phyloP scores from a whole-genome alignment of 305 asterid species.

The Rubia peregrina region DNA sequence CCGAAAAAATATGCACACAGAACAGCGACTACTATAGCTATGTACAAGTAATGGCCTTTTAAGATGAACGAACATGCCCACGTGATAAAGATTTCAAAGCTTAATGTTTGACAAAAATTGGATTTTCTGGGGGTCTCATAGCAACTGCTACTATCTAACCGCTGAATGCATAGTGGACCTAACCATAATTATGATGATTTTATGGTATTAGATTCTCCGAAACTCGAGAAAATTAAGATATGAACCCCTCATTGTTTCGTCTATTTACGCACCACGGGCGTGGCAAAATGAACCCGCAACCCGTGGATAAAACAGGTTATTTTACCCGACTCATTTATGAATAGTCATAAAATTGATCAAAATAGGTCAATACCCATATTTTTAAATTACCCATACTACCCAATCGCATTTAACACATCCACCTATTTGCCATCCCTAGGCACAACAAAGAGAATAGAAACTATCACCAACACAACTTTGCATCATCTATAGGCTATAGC shows the following conservation, averaged over 20 bases:
- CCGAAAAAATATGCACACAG: not conserved
- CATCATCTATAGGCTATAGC: too few species aligned
- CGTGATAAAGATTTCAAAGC: not conserved
- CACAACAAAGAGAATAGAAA: not conserved
- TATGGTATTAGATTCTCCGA: not conserved
- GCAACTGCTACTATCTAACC: not conserved
- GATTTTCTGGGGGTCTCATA: not conserved
- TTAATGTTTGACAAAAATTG: not conserved
- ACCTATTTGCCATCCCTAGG: not conserved
- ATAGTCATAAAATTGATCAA: not conserved
- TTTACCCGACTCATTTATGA: too few species aligned
- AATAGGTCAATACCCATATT: too few species aligned
- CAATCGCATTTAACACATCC: too few species aligned
- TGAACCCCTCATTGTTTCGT: too few species aligned
- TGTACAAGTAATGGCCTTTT: not conserved
- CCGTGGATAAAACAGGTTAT: too few species aligned
- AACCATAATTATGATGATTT: not conserved
- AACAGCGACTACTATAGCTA: not conserved
- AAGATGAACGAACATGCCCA: not conserved
- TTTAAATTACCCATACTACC: too few species aligned
- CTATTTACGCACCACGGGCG: not conserved
- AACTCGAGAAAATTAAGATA: not conserved
- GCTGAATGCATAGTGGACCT: constrained; percentile 1
- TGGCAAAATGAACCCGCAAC: too few species aligned
- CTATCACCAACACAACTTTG: not conserved